A percentile compares a stretch with the other conserved stretches of the same genome.
phyloP scores from a whole-genome alignment of 1,139 yeast species.

The Pichia sp. region DNA sequence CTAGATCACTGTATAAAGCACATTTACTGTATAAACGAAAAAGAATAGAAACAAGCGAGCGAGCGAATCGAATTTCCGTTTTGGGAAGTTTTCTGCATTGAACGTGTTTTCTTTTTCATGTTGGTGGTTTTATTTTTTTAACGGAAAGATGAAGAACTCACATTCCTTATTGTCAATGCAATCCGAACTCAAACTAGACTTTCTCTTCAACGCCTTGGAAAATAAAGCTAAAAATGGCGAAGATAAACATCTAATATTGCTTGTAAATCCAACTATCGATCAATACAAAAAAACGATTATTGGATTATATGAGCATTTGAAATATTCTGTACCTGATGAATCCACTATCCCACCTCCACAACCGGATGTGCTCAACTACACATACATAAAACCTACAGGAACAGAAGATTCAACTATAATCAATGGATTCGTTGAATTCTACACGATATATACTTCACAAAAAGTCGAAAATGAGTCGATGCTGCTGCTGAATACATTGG shows the following conservation, averaged over 20 bases:
- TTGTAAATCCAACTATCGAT: conserved; percentile 4
- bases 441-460: conserved; percentile 5
- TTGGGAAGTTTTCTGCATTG: too few species aligned
- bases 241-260: neutral
- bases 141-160: too few species aligned
- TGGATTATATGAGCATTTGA: neutral
- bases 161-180: too few species aligned
- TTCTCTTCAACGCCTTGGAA: neutral
- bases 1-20: neutral
- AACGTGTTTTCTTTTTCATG: too few species aligned
- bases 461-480: neutral
- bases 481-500: neutral
- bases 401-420: neutral
- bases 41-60: too few species aligned
- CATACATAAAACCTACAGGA: neutral
- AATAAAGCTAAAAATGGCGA: neutral
- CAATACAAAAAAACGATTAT: conserved; percentile 3
- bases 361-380: conserved; percentile 6
- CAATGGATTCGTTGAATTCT: conserved; percentile 4
- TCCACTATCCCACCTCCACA: neutral
- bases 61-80: too few species aligned
- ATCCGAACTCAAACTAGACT: too few species aligned
- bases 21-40: neutral
- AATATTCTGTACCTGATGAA: neutral
- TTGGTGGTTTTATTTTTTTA: too few species aligned